Evolutionary conservation across 1,284 basidiomycete genomes (phyloP).

Genomic region (Rhodotorula mucilaginosa): DNA sequence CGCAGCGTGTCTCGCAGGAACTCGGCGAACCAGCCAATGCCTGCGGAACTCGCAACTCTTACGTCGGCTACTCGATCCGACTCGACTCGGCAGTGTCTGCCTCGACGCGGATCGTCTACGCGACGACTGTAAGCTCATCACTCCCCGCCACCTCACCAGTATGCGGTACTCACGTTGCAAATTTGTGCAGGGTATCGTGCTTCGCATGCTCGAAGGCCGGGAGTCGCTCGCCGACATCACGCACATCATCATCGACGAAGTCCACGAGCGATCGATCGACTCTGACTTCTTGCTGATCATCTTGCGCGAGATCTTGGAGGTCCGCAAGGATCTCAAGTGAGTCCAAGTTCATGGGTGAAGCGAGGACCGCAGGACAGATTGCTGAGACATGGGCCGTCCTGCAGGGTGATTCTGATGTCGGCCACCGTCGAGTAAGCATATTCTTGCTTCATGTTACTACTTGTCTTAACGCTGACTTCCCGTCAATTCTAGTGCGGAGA

Average conservation of each 20-base stretch:
- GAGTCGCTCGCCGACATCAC: conserved; percentile 91
- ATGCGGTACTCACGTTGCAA: conserved; percentile 29
- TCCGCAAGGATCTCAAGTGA: conserved; percentile 79
- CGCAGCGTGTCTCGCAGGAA: conserved; percentile 91
- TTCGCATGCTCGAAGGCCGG: conserved; percentile 90
- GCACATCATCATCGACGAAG: conserved; percentile 82
- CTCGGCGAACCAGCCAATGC: conserved; percentile 78
- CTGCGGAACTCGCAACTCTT: conserved; percentile 74
- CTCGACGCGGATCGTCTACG: conserved; percentile 56
- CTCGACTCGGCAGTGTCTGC: conserved; percentile 66
- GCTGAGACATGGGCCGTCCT: not conserved
- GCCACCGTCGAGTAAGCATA: conserved; percentile 73
- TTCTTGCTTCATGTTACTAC: not conserved
- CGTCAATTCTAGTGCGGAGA: conserved; percentile 57
- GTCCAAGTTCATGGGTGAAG: conserved; percentile 16
- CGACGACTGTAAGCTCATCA: conserved; percentile 58
- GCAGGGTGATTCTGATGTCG: conserved; percentile 91
- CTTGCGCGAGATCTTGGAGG: conserved; percentile 78
- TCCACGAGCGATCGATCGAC: conserved; percentile 92
- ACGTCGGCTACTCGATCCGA: conserved; percentile 94
- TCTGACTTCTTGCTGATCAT: conserved; percentile 97
- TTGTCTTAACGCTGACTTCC: not conserved
- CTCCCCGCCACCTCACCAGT: no score
- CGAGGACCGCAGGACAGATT: not conserved
- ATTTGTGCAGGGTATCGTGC: conserved; percentile 76